Evolutionary conservation across 148 eudicot genomes (phyloP), one percentile per base, ranked within the genome.

Genomic region (Vaccinium myrtillus): DNA sequence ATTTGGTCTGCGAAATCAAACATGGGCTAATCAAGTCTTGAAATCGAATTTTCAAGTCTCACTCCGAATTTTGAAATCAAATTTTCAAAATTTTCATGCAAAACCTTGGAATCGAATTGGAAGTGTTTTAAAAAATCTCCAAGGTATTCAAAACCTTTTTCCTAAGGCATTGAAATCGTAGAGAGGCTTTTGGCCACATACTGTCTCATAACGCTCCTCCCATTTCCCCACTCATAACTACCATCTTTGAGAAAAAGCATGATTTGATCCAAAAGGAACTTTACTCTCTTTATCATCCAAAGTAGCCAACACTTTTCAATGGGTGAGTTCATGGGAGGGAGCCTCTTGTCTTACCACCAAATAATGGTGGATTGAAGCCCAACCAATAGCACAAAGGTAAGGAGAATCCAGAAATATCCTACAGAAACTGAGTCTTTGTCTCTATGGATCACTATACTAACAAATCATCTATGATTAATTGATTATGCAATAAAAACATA

Each of bases 161-260:
- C 6, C 46, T 43, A 43, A 43, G 46, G 46, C 46, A 43, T 43
- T 43, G 46, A 43, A 43, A 43, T 32, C 46, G 21, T 8, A 12
- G 78, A 65, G 23, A 30, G 74, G 19, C 4, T 30, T 69, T 69
- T 69, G 74, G 43, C 74, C 43, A 69, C 19, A 75, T 19, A 48
- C 10, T 46, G 32, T 16, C 5, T 12, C 32, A 77, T n/a, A 77
- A 46, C 53, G 21, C 21, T 27, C 76, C 53, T 77, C 58, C 32
- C 56, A 11, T n/a, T 76, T 19, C 27, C 54, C 56, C 51, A 46
- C 13, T 73, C 76, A 73, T 73, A 73, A 74, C 77, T 16, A 8
- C 50, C 50, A 74, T 16, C 77, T 74, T 74, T 69, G 6, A 74
- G n/a, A 74, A 74, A 74, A 43, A 23, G n/a, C 77, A 74, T 36